These are phyloP conservation scores for Sisymbrium irio DNA, from an alignment of 345 rosid species.

Conservation along the genomic window DNA sequence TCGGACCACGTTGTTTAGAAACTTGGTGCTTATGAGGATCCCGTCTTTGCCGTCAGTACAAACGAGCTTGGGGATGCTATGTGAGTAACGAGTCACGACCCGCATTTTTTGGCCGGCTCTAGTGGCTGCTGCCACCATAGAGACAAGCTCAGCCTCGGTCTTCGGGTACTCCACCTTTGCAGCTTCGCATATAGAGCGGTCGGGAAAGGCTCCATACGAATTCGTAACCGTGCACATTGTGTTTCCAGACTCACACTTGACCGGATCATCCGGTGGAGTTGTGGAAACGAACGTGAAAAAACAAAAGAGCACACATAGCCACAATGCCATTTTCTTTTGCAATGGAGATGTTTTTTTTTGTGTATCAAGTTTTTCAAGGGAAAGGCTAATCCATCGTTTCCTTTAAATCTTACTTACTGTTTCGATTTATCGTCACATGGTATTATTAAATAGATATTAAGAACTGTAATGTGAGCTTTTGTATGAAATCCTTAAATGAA, in stretches of 20 bases:
- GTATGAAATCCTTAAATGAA: not conserved
- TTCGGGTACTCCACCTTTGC: constrained; percentile 56
- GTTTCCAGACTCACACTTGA: constrained; percentile 46
- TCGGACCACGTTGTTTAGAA: constrained; percentile 38
- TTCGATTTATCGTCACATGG: not conserved
- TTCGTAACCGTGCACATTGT: constrained; percentile 66
- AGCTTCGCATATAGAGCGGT: constrained; percentile 55
- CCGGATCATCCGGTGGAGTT: constrained; percentile 62
- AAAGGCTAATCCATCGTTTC: not conserved
- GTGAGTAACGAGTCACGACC: constrained; percentile 60
- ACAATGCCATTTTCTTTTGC: constrained; percentile 12
- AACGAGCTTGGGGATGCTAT: constrained; percentile 70
- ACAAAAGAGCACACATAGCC: constrained; percentile 22
- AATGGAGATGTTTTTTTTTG: not conserved
- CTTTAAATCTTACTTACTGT: not conserved
- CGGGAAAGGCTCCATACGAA: constrained; percentile 71
- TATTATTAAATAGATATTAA: not conserved
- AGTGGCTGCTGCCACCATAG: constrained; percentile 58
- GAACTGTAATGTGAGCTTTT: not conserved
- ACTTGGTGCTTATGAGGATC: constrained; percentile 67
- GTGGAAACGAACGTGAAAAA: constrained; percentile 11
- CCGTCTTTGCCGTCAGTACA: constrained; percentile 66
- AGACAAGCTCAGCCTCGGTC: constrained; percentile 54
- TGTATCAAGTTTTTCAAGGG: not conserved
- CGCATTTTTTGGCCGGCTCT: constrained; percentile 53